Evolutionary conservation across 2,329 filamentous ascomycete species (phyloP), one percentile per base, ranked within the genome.

Genomic region (Pestalotiopsis sp.): DNA sequence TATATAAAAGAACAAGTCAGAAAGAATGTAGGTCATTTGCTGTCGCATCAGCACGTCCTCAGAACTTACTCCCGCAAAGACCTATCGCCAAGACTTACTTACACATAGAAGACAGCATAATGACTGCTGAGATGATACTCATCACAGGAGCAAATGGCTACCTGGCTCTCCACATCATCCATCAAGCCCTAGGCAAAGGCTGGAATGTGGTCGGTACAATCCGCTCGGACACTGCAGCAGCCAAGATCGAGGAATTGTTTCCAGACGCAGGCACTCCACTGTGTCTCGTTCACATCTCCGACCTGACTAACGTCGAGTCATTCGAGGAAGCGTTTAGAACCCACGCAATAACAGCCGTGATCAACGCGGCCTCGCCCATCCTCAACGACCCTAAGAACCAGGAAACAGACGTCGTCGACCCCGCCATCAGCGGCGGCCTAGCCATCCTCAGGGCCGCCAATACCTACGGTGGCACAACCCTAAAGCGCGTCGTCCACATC

Each of bases 121-220:
- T 59, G 64, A 25, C 41, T 31, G n/a, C 31, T 17, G 49, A 66
- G 59, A 57, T 31, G n/a, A 36, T 66, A 27, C 64, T 59, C 14
- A n/a, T 66, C 49, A 41, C 41, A 25, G 64, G 64, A 3, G 45
- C 64, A 13, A 66, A 66, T 38, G 64, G 64, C 25, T 66, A 56
- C 23, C 11, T 66, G n/a, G 25, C 49, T 27, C 49, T 66, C 1
- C 64, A 66, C 20, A 39, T 57, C 13, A 59, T 39, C 6, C 64
- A 66, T 6, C 45, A 66, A 6, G 64, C 64, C 6, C 45, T 66
- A 2, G 23, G 14, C 45, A 57, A 27, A 59, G 49, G 14, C n/a
- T 66, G 64, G 64, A 59, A 66, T 17, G 39, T 66, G 17, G 49
- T 57, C n/a, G 64, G 64, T 36, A 59, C 64, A 1, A 25, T 66